These are phyloP conservation scores for Grosmannia penicillata DNA, from an alignment of 2,329 filamentous ascomycete species.

Conservation along the genomic window DNA sequence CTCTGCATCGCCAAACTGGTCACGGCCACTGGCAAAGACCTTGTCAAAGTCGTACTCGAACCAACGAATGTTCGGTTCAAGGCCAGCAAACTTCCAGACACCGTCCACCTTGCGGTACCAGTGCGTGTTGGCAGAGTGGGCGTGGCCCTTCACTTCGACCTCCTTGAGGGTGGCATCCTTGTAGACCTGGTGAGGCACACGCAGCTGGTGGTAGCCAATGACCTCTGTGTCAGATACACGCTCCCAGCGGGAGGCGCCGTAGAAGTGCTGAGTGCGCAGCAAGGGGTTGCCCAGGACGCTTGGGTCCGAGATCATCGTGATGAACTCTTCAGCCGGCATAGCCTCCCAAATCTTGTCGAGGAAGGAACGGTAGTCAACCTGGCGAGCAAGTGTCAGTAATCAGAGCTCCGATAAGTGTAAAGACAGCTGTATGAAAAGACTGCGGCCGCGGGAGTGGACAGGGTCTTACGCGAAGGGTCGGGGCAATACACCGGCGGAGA, in stretches of 20 bases:
- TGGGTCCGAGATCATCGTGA: conserved; percentile 41
- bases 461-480: conserved; percentile 31
- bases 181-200: conserved; percentile 48
- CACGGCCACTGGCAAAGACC: conserved; percentile 12
- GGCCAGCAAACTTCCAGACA: conserved; percentile 46
- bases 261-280: conserved; percentile 50
- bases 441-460: too few species aligned
- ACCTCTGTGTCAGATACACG: conserved; percentile 42
- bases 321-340: conserved; percentile 47
- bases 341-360: conserved; percentile 44
- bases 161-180: conserved; percentile 22
- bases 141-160: conserved; percentile 44
- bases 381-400: too few species aligned
- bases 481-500: conserved; percentile 45
- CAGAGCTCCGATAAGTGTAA: too few species aligned
- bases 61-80: conserved; percentile 41
- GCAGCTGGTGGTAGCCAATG: conserved; percentile 45
- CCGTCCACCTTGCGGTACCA: conserved; percentile 42
- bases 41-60: conserved; percentile 36
- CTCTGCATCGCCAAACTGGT: conserved; percentile 7
- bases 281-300: conserved; percentile 45
- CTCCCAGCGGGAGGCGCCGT: conserved; percentile 44
- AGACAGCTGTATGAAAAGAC: too few species aligned
- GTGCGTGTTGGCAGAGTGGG: conserved; percentile 40
- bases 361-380: conserved; percentile 59